Evolutionary conservation across 768 basidiomycete species (phyloP), one percentile per base, ranked within the genome.

Genomic region (Macrolepiota dolichaula): DNA sequence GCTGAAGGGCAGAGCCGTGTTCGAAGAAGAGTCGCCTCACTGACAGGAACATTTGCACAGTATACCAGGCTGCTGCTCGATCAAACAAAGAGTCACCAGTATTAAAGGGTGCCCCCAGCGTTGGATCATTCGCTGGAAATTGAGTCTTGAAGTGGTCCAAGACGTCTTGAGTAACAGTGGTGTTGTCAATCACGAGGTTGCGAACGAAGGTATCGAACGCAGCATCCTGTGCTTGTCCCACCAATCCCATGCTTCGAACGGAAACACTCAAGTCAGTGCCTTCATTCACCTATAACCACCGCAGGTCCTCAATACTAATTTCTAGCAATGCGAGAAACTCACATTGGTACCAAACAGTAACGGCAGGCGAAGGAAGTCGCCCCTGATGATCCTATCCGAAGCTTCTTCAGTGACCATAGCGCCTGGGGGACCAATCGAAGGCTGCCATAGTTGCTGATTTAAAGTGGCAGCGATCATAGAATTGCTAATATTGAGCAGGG

Each of bases 1-100:
- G 77, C 63, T 83, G 82, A 19, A 74, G 62, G 0, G 74, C 62
- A 2, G 84, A 76, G 0, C 78, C 84, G 49, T 79, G 73, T 27
- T 79, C 71, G 60, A 84, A 81, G 56, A 85, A 81, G 47, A 80
- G 71, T 40, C 85, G 72, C 36, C 84, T 67, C 0, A 82, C 76
- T 0, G 79, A 74, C 35, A 86, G 71, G 67, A 77, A 87, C 81
- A 85, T 85, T 55, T 76, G 72, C 62, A 82, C 83, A 1, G 81
- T 82, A 64, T 86, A 87, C 81, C 82, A 87, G 0, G 84, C 74
- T 51, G 71, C 80, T 0, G 76, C 80, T 50, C 85, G 70, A 64
- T 87, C 85, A 57, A 83, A 87, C 9, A 87, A 72, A 10, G 79
- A 80, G 65, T 86, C 83, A 0, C 85, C 85, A 0, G 83, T 86